phyloP scores from a whole-genome alignment of 2,329 filamentous ascomycete species.

The Magnaporthiopsis rhizophila region DNA sequence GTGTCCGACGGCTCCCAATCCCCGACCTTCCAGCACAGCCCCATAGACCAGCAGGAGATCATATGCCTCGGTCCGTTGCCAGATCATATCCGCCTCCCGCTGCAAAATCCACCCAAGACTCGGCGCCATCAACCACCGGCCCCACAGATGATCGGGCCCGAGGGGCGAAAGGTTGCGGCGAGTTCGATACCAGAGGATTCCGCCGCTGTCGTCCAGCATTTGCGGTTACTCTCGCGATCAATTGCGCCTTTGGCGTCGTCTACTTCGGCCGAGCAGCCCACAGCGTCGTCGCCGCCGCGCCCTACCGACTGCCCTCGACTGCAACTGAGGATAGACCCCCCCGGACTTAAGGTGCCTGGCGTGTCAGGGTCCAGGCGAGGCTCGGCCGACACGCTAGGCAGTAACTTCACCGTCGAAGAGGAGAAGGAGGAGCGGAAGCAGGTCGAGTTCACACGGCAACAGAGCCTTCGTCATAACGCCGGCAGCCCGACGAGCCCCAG shows the following conservation, averaged over 20 bases:
- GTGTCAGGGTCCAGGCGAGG: constrained; percentile 12
- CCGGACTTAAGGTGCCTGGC: background rate
- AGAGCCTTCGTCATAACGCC: constrained; percentile 12
- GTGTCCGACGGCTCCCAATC: constrained; percentile 16
- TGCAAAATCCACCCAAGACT: constrained; percentile 22
- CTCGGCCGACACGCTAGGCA: constrained; percentile 41
- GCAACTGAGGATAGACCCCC: constrained; percentile 1
- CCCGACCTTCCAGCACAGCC: constrained; percentile 34
- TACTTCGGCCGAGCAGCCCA: background rate
- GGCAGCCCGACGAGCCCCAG: constrained; percentile 15
- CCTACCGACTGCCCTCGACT: background rate
- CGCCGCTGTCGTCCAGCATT: background rate
- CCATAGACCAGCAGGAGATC: constrained; percentile 44
- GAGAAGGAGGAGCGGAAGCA: constrained; percentile 29
- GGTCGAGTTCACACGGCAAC: constrained; percentile 20
- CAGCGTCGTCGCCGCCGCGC: constrained; percentile 5
- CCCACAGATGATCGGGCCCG: constrained; percentile 16
- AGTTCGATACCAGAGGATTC: background rate
- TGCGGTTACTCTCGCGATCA: background rate
- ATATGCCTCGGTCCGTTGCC: constrained; percentile 49
- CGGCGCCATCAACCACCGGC: constrained; percentile 8
- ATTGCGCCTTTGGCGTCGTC: background rate
- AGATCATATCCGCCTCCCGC: constrained; percentile 34
- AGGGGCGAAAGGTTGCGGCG: constrained; percentile 12
- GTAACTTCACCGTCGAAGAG: constrained; percentile 47